These are phyloP conservation scores for Aurantiochytrium sp. DNA, from an alignment of 108 stramenopile species.

Conservation along the genomic window DNA sequence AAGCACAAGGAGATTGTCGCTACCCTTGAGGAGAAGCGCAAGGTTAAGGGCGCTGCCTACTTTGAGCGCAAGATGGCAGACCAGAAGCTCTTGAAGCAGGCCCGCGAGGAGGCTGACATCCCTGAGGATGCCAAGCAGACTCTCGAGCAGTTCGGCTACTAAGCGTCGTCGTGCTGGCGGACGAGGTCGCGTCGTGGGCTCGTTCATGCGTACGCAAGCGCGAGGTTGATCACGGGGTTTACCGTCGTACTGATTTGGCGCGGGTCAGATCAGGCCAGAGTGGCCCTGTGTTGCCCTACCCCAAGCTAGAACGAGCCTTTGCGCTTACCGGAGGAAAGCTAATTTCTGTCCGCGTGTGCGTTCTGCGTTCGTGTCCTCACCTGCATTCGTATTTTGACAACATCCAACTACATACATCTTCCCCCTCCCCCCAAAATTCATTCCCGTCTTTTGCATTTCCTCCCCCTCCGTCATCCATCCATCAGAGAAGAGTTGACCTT, in stretches of 20 bases:
- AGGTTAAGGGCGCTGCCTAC: conserved; percentile 80
- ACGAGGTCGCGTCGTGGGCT: too few relatives aligned
- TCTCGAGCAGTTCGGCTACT: conserved; percentile 17
- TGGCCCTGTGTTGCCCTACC: too few relatives aligned
- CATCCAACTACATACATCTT: neutral
- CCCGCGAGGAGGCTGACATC: conserved; percentile 18
- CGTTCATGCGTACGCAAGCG: too few relatives aligned
- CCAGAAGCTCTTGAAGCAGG: conserved; percentile 24
- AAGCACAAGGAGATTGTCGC: conserved; percentile 85
- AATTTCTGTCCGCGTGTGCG: too few relatives aligned
- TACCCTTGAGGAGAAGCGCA: conserved; percentile 84
- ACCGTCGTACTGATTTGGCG: too few relatives aligned
- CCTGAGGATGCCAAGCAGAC: neutral
- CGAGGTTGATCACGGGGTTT: too few relatives aligned
- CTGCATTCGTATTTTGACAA: neutral
- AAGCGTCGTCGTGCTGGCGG: neutral
- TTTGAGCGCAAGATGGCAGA: conserved; percentile 86
- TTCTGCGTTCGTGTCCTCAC: neutral
- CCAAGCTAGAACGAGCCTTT: too few relatives aligned
- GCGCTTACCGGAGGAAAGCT: too few relatives aligned
- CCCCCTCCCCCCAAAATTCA: neutral
- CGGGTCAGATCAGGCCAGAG: too few relatives aligned
- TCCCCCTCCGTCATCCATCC: neutral
- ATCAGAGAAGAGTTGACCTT: too few relatives aligned
- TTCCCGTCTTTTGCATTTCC: neutral